Evolutionary conservation across 148 eudicot species (phyloP), one percentile per base, ranked within the genome.

Genomic region (Silene conica): DNA sequence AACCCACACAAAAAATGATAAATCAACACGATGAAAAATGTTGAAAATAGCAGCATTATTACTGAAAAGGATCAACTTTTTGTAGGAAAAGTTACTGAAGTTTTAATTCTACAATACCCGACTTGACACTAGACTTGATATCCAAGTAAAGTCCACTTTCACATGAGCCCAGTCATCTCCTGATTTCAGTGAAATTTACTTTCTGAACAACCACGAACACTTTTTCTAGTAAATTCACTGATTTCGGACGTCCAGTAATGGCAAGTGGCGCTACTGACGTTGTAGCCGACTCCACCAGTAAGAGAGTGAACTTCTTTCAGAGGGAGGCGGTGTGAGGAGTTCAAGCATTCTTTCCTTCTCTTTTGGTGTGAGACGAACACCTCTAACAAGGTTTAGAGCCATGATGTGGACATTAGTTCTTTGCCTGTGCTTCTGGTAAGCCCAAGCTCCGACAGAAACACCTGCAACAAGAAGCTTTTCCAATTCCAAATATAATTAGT

Each of bases 341-440:
- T 95, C 88, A 19, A 95, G 90, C 97, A 95, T 95, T 28, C 89
- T 83, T 79, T 90, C 79, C 73, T 88, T 95, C 85, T 92, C 97
- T 80, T 83, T 92, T 12, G 96, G 92, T 4, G 97, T 92, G 70
- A 95, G 71, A 50, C 93, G 81, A 65, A 94, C 90, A 66, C 97
- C 97, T 88, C 97, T 85, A 46, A 92, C 84, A 68, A 91, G 93
- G 60, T 94, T 87, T 72, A 91, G 75, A 74, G 98, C 93, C 98
- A 94, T 89, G 70, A 94, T 81, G 75, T 89, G 98, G 48, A 91
- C 96, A 77, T 94, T 94, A 61, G 96, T 89, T 73, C 79, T 87
- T 79, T 89, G 93, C 78, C 85, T 84, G 77, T 94, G 92, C 85
- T 79, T 94, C 74, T 85, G 87, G 79, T 84, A 91, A 56, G 96